phyloP scores from a whole-genome alignment of 1,284 basidiomycete genomes.

The Moesziomyces globuligerus region DNA sequence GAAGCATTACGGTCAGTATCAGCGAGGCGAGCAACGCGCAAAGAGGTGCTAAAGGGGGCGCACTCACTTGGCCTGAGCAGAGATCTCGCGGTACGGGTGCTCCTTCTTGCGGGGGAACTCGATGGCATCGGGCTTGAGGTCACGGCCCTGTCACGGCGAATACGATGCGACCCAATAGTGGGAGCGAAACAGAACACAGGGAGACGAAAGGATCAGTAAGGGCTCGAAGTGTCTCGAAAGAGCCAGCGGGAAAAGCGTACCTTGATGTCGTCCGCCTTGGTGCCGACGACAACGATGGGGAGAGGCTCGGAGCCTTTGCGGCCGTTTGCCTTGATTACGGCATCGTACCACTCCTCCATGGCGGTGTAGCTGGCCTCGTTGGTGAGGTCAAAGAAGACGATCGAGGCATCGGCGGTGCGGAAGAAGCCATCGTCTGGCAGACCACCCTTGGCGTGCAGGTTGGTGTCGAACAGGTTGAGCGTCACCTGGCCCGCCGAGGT shows the following conservation, averaged over 20 bases:
- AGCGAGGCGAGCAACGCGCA: background rate
- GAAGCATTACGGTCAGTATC: slow-evolving; percentile 1
- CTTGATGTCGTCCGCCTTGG: slow-evolving; percentile 50
- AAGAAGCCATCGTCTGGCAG: slow-evolving; percentile 49
- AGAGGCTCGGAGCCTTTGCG: slow-evolving; percentile 46
- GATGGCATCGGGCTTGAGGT: slow-evolving; percentile 46
- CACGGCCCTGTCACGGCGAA: slow-evolving; percentile 40
- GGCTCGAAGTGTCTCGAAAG: no score
- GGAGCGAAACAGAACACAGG: background rate
- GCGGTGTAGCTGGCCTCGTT: slow-evolving; percentile 38
- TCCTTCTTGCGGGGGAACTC: slow-evolving; percentile 51
- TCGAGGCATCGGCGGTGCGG: slow-evolving; percentile 39
- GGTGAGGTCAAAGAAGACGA: slow-evolving; percentile 48
- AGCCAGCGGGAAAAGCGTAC: slow-evolving; percentile 4
- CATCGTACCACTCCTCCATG: slow-evolving; percentile 51
- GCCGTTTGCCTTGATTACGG: slow-evolving; percentile 42
- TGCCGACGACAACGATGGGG: slow-evolving; percentile 43
- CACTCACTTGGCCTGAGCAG: slow-evolving; percentile 42
- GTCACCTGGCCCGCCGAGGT: slow-evolving; percentile 42
- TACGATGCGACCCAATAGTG: no score
- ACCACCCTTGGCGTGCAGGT: slow-evolving; percentile 49
- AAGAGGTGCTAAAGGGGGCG: background rate
- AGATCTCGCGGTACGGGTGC: slow-evolving; percentile 48
- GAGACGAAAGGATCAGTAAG: background rate
- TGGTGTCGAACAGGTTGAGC: slow-evolving; percentile 47